phyloP scores from a whole-genome alignment of 1,284 basidiomycete genomes.

The Leccinum fallax region DNA sequence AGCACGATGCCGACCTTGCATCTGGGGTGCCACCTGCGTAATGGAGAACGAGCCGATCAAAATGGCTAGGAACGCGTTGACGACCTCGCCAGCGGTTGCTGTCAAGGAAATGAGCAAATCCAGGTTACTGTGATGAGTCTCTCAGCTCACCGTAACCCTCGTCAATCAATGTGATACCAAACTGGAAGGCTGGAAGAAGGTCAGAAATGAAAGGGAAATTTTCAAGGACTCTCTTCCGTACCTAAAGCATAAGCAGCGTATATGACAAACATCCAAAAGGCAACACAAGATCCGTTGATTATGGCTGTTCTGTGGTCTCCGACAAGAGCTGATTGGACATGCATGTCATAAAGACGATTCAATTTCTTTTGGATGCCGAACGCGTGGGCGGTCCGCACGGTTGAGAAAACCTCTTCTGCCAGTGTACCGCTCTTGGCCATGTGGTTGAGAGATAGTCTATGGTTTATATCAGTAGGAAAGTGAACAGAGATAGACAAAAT shows the following conservation, averaged over 20 bases:
- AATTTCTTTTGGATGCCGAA: constrained; percentile 84
- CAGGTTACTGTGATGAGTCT: background rate
- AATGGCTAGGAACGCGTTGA: constrained; percentile 85
- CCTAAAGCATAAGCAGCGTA: constrained; percentile 72
- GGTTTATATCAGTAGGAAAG: constrained; percentile 2
- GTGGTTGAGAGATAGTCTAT: constrained; percentile 64
- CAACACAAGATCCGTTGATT: constrained; percentile 69
- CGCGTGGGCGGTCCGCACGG: constrained; percentile 87
- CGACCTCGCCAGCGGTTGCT: constrained; percentile 71
- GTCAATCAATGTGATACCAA: constrained; percentile 84
- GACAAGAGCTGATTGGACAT: constrained; percentile 56
- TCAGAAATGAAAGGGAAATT: background rate
- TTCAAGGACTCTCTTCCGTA: constrained; percentile 22
- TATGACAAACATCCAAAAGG: constrained; percentile 81
- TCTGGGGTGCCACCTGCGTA: constrained; percentile 76
- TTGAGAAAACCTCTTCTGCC: constrained; percentile 94
- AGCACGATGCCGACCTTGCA: constrained; percentile 58
- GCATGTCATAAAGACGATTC: constrained; percentile 66
- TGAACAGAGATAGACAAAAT: background rate
- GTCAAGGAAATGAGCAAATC: constrained; percentile 16
- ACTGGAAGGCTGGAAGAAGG: constrained; percentile 59
- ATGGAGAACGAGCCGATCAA: constrained; percentile 90
- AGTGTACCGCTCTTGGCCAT: constrained; percentile 84
- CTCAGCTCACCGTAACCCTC: constrained; percentile 49
- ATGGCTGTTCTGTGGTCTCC: constrained; percentile 70